These are phyloP conservation scores for Backusella tuberculispora DNA, from an alignment of 192 early-diverging fungal genomes.

Conservation along the genomic window DNA sequence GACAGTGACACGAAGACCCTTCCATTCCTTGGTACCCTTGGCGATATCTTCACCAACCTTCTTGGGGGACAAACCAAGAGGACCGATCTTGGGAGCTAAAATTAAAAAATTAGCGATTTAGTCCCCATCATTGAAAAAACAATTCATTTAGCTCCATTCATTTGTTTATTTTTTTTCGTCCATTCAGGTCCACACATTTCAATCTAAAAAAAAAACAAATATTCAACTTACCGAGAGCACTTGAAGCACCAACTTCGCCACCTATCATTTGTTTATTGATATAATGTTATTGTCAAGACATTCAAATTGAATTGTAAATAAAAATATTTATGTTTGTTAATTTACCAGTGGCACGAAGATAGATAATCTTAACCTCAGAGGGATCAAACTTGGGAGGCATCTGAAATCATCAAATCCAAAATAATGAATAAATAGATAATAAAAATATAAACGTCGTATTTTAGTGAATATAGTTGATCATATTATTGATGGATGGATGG, in stretches of 20 bases:
- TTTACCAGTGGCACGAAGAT: conserved; percentile 88
- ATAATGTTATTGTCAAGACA: not conserved
- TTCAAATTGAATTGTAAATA: not conserved
- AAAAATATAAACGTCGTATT: conserved; percentile 6
- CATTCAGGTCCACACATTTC: not conserved
- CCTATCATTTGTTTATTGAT: not conserved
- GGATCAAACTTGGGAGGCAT: conserved; percentile 90
- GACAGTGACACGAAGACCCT: conserved; percentile 98
- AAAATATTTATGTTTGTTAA: not conserved
- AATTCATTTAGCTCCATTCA: not conserved
- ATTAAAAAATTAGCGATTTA: not conserved
- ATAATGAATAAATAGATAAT: not conserved
- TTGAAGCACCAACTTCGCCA: conserved; percentile 88
- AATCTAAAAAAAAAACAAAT: not conserved
- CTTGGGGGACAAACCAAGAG: conserved; percentile 99
- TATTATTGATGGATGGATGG: conserved; percentile 45
- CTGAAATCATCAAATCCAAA: conserved; percentile 7
- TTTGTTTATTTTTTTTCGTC: not conserved
- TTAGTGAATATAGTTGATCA: conserved; percentile 18
- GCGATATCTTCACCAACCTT: conserved; percentile 99
- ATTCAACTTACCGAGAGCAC: conserved; percentile 66
- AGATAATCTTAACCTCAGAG: conserved; percentile 76
- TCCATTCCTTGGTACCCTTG: conserved; percentile 99
- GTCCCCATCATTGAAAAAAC: not conserved
- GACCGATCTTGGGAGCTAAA: conserved; percentile 98